Conservation (phyloP, 2,329 filamentous ascomycete species). For the Xylaria sp. region DNA sequence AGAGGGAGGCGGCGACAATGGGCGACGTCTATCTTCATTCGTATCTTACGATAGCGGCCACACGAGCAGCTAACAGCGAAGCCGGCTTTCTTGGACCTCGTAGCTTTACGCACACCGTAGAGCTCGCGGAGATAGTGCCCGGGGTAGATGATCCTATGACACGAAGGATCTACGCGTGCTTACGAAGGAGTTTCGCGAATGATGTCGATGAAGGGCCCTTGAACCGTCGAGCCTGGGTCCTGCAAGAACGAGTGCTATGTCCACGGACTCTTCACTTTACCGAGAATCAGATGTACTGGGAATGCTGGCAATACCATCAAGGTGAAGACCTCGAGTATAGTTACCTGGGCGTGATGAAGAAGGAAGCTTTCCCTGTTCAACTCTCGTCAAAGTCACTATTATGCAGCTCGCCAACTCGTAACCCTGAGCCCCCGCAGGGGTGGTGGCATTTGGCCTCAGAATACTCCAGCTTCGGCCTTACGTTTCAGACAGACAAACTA, state of each 20-base stretch:
- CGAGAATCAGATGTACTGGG: conserved; percentile 15
- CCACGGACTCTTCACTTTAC: conserved; percentile 26
- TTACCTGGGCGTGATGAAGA: conserved; percentile 18
- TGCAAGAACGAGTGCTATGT: conserved; percentile 22
- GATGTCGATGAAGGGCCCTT: conserved; percentile 5
- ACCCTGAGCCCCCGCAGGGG: neutral
- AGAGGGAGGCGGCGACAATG: conserved; percentile 11
- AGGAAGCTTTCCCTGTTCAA: conserved; percentile 11
- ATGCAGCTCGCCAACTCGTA: neutral
- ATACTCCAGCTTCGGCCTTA: conserved; percentile 23
- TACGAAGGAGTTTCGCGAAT: neutral
- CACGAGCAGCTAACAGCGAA: neutral
- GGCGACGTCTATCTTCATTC: neutral
- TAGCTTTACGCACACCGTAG: neutral
- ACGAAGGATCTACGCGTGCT: neutral
- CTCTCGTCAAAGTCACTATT: conserved; percentile 5
- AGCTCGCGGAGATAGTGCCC: neutral
- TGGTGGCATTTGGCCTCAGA: conserved; percentile 23
- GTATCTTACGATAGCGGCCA: neutral
- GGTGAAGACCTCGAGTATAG: conserved; percentile 25
- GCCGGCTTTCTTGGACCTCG: neutral
- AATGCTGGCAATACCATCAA: conserved; percentile 1
- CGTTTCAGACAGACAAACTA: conserved; percentile 21
- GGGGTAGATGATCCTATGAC: neutral
- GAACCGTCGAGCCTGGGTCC: conserved; percentile 21